A percentile compares a stretch with the other conserved stretches of the same genome.
phyloP scores from a whole-genome alignment of 495 filamentous ascomycete genomes.

The Trypethelium eluteriae region DNA sequence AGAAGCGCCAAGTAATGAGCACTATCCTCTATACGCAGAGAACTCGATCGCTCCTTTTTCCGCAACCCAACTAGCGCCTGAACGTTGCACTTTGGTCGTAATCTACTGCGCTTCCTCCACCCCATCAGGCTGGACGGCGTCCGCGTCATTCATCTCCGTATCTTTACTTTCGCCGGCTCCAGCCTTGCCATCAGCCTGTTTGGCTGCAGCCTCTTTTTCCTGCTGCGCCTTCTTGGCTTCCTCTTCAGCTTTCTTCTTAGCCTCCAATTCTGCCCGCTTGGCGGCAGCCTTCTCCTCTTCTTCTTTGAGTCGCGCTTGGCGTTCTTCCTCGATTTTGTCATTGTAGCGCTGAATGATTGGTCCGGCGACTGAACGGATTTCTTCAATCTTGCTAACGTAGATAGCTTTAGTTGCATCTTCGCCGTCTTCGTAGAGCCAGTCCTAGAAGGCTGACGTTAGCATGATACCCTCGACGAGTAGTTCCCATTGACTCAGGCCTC shows the following conservation, averaged over 20 bases:
- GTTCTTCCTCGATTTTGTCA: slow-evolving; percentile 87
- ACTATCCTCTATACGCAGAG: slow-evolving; percentile 6
- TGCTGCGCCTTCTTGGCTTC: slow-evolving; percentile 54
- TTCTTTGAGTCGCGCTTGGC: slow-evolving; percentile 63
- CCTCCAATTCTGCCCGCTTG: slow-evolving; percentile 47
- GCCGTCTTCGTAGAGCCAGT: slow-evolving; percentile 98
- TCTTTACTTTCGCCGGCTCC: slow-evolving; percentile 33
- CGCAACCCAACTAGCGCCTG: background rate
- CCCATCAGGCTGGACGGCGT: slow-evolving; percentile 32
- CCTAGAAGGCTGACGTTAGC: slow-evolving; percentile 44
- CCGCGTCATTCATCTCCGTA: slow-evolving; percentile 37
- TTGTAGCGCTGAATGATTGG: slow-evolving; percentile 91
- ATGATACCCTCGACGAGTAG: background rate
- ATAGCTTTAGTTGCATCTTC: slow-evolving; percentile 90
- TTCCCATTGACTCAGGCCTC: background rate
- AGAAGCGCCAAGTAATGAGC: slow-evolving; percentile 5
- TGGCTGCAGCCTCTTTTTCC: slow-evolving; percentile 46
- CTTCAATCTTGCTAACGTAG: slow-evolving; percentile 90
- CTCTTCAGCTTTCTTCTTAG: slow-evolving; percentile 69
- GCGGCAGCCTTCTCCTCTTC: slow-evolving; percentile 59
- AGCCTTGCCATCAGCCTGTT: slow-evolving; percentile 32
- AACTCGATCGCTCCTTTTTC: background rate
- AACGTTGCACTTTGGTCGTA: background rate
- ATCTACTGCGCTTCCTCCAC: slow-evolving; percentile 29
- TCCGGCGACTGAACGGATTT: slow-evolving; percentile 82